A percentile compares a stretch with the other conserved stretches of the same genome.
phyloP scores from a whole-genome alignment of 768 basidiomycete genomes.

The Ramaria rubella region DNA sequence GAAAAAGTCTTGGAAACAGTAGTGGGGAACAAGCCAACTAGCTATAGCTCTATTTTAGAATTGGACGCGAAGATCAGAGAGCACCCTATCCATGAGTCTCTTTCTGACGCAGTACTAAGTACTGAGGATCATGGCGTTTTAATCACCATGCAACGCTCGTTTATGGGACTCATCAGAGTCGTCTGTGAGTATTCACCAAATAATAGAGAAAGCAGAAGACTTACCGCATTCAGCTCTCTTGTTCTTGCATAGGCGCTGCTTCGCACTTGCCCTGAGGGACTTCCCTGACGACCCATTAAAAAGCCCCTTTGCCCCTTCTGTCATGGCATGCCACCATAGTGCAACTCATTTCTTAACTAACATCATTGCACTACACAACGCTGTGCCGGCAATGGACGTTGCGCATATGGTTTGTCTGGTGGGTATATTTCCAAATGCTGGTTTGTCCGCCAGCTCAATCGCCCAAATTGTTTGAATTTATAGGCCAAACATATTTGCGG shows the following conservation, averaged over 20 bases:
- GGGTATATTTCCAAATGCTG: not conserved
- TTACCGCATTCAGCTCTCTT: slow-evolving; percentile 43
- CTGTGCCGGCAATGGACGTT: slow-evolving; percentile 53
- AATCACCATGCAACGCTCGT: not conserved
- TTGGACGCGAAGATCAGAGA: slow-evolving; percentile 5
- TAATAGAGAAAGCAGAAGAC: not conserved
- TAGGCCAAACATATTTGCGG: slow-evolving; percentile 8
- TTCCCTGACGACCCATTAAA: slow-evolving; percentile 62
- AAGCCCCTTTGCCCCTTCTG: slow-evolving; percentile 59
- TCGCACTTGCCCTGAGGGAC: slow-evolving; percentile 63
- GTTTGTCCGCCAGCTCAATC: not conserved
- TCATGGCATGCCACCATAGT: slow-evolving; percentile 60
- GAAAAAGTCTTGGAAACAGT: not conserved
- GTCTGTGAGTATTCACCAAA: not conserved
- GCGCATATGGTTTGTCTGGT: slow-evolving; percentile 65
- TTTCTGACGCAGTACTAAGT: not conserved
- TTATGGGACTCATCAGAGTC: not conserved
- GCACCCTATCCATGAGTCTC: not conserved
- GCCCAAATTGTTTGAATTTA: too few relatives aligned
- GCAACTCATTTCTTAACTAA: slow-evolving; percentile 52
- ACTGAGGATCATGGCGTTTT: not conserved
- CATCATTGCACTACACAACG: slow-evolving; percentile 40
- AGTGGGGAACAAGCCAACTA: not conserved
- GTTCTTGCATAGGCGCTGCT: slow-evolving; percentile 71
- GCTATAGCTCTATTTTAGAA: slow-evolving; percentile 1